Percentiles rank a stretch among this genome's conserved stretches.
Evolutionary conservation across 768 basidiomycete genomes (phyloP).

Genomic region (Rhodotorula paludigena): DNA sequence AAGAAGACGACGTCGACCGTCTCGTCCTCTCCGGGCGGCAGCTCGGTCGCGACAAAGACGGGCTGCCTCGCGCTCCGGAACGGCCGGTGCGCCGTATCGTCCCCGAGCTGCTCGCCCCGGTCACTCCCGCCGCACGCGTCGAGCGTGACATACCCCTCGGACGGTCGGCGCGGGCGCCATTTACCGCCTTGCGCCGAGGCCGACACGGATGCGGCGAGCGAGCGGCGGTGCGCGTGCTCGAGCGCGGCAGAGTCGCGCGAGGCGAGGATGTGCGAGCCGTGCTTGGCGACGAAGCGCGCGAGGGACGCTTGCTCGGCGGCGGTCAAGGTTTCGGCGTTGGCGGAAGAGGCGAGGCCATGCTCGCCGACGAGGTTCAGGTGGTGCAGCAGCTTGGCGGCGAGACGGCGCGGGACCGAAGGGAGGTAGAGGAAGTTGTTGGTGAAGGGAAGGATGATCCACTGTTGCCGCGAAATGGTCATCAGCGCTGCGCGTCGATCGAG

Average conservation of each 20-base stretch:
- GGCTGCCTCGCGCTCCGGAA: constrained; percentile 55
- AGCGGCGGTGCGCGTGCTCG: neutral
- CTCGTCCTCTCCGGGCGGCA: constrained; percentile 52
- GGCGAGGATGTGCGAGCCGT: neutral
- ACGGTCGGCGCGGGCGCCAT: constrained; percentile 45
- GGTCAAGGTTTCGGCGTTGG: neutral
- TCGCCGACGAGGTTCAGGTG: constrained; percentile 41
- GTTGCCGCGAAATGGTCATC: neutral
- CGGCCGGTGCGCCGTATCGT: constrained; percentile 64
- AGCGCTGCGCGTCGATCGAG: neutral
- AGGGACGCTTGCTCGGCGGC: neutral
- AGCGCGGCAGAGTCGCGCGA: neutral
- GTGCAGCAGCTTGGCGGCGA: constrained; percentile 21
- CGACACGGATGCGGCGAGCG: neutral
- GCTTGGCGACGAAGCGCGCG: neutral
- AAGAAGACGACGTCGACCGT: constrained; percentile 70
- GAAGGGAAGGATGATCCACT: constrained; percentile 40
- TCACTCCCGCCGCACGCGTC: constrained; percentile 56
- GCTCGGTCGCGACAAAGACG: constrained; percentile 61
- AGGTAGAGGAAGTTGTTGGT: constrained; percentile 38
- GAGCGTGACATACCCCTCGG: constrained; percentile 68
- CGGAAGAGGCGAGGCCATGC: constrained; percentile 16
- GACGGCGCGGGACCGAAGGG: constrained; percentile 6
- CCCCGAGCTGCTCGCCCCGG: constrained; percentile 52
- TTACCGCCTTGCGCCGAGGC: neutral